Percentiles rank a stretch among this genome's conserved stretches.
phyloP scores from a whole-genome alignment of 169 alveolate genomes.

The Babesia caballi region DNA sequence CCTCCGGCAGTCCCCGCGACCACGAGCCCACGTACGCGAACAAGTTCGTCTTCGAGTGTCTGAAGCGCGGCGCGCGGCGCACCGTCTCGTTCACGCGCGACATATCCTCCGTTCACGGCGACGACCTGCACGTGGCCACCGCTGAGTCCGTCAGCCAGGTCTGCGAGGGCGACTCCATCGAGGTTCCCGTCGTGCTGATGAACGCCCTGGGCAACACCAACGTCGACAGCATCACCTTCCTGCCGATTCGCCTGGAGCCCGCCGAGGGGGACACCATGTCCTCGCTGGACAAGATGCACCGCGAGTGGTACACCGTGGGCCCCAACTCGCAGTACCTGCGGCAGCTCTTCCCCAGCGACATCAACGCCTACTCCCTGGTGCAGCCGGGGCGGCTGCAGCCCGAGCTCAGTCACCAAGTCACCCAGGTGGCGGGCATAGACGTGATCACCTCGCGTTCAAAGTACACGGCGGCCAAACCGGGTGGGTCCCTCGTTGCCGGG shows the following conservation, averaged over 20 bases:
- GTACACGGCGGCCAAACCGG: conserved; percentile 36
- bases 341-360: conserved; percentile 64
- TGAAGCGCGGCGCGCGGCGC: conserved; percentile 31
- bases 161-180: conserved; percentile 64
- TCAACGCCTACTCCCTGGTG: conserved; percentile 38
- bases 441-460: conserved; percentile 55
- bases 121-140: conserved; percentile 54
- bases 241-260: conserved; percentile 36
- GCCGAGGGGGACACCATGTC: conserved; percentile 9
- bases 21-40: conserved; percentile 31
- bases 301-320: conserved; percentile 68
- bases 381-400: conserved; percentile 57
- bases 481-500: conserved; percentile 1
- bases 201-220: conserved; percentile 61
- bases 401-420: conserved; percentile 48
- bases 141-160: conserved; percentile 44
- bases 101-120: conserved; percentile 50
- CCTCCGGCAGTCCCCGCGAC: not conserved
- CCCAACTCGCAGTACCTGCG: conserved; percentile 62
- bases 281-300: conserved; percentile 46
- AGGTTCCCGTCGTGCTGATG: conserved; percentile 54
- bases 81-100: conserved; percentile 57
- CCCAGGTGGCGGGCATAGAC: conserved; percentile 66
- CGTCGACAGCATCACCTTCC: conserved; percentile 39
- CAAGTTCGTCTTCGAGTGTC: conserved; percentile 54